Base-by-base conservation (phyloP, 2,329 filamentous ascomycete species). In the Aspergillus glaucus region DNA sequence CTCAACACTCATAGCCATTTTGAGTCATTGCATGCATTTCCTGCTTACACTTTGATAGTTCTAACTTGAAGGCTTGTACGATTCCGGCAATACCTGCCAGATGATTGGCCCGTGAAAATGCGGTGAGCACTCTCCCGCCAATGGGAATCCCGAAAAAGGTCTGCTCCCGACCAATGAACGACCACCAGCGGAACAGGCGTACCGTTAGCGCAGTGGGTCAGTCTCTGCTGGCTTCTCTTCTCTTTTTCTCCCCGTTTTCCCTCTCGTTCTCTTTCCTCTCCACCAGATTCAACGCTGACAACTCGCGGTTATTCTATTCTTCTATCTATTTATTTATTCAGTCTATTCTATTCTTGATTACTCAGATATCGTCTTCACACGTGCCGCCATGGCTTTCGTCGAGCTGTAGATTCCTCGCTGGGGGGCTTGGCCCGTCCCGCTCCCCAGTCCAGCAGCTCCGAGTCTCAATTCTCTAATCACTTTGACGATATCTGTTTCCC, bases 341-440 rank as follows among this genome's bases (percentile, higher is more conserved):
- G 14, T 7, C 14, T 28, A 34, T 15, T 26, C 14, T 46, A 12
- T 37, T 48, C 48, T 48, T 55, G 48, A 61, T 59, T 54, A 40
- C 17, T 22, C 65, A 77, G 80, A 82, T 84, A 85, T 84, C 78
- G 84, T 87, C 85, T 75, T 72, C 85, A 50, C 85, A 50, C 53
- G 84, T 80, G 82, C 81, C 81, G 82, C 54, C 78, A 75, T 75
- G 84, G 83, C 85, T 79, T 77, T 86, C 85, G 85, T 83, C 87
- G 85, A 86, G 86, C 87, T 92, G 86, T 94, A 90, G 91, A 88
- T 81, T 75, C 80, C 83, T 72, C 84, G 85, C 86, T 90, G 82
- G 84, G 84, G 83, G 81, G 77, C 75, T 71, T 73, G 71, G 77
- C 74, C 72, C 72, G 67, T 72, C 74, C 64, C 78, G 80, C 81